phyloP scores from a whole-genome alignment of 73 alveolate genomes.

The Paramecium primaurelia region DNA sequence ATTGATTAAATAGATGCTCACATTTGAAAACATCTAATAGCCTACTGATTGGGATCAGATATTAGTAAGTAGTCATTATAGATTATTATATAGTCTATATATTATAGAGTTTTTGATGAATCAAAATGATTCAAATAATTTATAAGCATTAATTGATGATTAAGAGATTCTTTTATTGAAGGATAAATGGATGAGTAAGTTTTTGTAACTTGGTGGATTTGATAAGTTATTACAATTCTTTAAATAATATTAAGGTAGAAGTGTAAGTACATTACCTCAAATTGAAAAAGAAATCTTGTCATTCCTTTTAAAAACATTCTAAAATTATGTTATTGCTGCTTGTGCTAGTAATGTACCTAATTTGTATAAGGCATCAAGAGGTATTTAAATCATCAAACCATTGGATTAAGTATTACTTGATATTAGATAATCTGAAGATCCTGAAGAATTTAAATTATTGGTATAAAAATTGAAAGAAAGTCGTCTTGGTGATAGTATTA shows the following conservation, averaged over 20 bases:
- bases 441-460: slow-evolving; percentile 7
- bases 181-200: slow-evolving; percentile 54
- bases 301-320: slow-evolving; percentile 56
- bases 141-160: neutral
- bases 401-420: neutral
- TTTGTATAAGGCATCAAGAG: slow-evolving; percentile 49
- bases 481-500: slow-evolving; percentile 51
- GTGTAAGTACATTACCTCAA: neutral
- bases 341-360: slow-evolving; percentile 49
- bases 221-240: slow-evolving; percentile 2
- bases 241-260: slow-evolving; percentile 1
- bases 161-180: neutral
- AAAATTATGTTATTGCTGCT: slow-evolving; percentile 63
- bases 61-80: neutral
- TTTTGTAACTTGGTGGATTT: slow-evolving; percentile 53
- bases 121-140: neutral
- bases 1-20: slow-evolving; percentile 63
- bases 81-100: slow-evolving; percentile 3
- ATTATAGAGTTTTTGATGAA: neutral
- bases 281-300: slow-evolving; percentile 53
- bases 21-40: slow-evolving; percentile 68
- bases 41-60: slow-evolving; percentile 52
- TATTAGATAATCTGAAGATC: slow-evolving; percentile 34
- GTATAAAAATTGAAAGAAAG: slow-evolving; percentile 40
- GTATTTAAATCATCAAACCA: slow-evolving; percentile 29